These are phyloP conservation scores for Macaranga tanarius DNA, from an alignment of 441 rosid genomes.

Conservation along the genomic window DNA sequence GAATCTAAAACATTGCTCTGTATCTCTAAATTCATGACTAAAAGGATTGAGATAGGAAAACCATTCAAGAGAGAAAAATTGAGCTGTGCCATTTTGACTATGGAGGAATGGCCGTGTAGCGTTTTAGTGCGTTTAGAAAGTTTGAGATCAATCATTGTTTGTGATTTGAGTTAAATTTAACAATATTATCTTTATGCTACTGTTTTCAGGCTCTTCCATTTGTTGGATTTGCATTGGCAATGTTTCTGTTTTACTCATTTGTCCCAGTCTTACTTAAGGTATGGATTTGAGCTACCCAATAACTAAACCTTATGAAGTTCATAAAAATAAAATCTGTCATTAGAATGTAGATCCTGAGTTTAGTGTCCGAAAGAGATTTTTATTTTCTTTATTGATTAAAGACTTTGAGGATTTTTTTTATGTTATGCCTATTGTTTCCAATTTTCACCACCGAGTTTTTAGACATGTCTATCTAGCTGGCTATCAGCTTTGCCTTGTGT, in stretches of 20 bases:
- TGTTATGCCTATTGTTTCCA: no score
- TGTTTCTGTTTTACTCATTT: constrained; percentile 81
- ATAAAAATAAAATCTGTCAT: constrained; percentile 1
- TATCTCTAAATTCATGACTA: background rate
- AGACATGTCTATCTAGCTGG: background rate
- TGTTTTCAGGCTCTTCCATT: constrained; percentile 75
- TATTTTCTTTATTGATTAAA: background rate
- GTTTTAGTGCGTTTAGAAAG: background rate
- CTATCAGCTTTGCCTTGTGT: background rate
- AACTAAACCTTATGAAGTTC: background rate
- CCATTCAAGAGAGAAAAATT: background rate
- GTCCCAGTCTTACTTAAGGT: constrained; percentile 88
- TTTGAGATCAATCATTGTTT: background rate
- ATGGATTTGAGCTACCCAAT: constrained; percentile 16
- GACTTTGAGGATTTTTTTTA: background rate
- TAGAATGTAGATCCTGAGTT: constrained; percentile 3
- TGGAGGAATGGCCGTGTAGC: background rate
- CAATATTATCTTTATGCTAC: constrained; percentile 4
- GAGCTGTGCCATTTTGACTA: background rate
- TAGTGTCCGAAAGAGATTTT: background rate
- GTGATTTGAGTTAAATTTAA: constrained; percentile 1
- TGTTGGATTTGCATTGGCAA: constrained; percentile 58
- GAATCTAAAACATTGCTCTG: background rate
- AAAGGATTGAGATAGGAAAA: background rate
- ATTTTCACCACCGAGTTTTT: background rate